Base-by-base conservation (phyloP, 805 yeast species). In the Metschnikowia similis region DNA sequence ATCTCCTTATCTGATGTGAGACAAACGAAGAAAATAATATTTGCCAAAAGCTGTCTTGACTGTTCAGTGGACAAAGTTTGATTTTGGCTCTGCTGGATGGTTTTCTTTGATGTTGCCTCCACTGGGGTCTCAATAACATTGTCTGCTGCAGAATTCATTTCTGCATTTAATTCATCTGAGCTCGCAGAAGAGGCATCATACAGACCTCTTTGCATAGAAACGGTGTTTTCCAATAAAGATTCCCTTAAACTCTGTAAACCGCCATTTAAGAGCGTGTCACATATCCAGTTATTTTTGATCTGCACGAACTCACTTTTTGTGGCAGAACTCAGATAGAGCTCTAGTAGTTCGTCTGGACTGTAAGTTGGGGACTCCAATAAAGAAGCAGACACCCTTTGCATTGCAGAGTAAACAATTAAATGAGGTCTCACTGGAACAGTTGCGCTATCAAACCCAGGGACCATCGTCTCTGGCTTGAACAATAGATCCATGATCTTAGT, bases 251-350 rank as follows among this genome's bases (percentile, higher is more conserved):
- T 17, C 3, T 26, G 10, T 17, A 41, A 41, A 13, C 45, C 26
- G 16, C 45, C 30, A 13, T 36, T 13, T 11, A 44, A 29, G 35
- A 44, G 26, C 16, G 17, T 11, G 8, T 43, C 8, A 13, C 21
- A 31, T 10, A 70, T 52, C 75, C 75, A 71, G 4, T 57, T 46
- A 48, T 67, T 67, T 53, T 72, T 73, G n/a, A 48, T 45, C n/a
- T 50, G 45, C 3, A 51, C 48, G 47, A 70, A 72, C 1, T 51
- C 37, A 0, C 46, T 40, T 16, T 38, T 54, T 13, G 60, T 54
- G 17, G 52, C 46, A 1, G 46, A 50, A 36, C 63, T 59, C 49
- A 60, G 51, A 43, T 66, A 66, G 10, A 69, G 58, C 10, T 54
- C 56, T 26, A 61, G 51, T 11, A 56, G 34, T 30, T 56, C 55